Evolutionary conservation across 805 yeast genomes (phyloP), one percentile per base, ranked within the genome.

Genomic region (Ogataea sp.): DNA sequence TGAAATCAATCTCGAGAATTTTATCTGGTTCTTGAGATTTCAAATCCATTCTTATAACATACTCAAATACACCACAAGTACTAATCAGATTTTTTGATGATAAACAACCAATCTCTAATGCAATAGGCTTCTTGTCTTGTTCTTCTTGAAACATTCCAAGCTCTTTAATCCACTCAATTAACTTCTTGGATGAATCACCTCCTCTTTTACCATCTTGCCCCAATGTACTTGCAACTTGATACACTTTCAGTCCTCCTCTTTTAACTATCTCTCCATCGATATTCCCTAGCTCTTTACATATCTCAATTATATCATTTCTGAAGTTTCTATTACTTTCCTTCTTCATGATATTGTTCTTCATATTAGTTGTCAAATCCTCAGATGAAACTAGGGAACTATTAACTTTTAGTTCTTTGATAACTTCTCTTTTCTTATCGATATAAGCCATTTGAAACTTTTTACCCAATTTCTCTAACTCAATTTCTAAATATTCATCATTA

Each of bases 21-120:
- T 43, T 17, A 6, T 68, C 71, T 0, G 80, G 84, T 40, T 80
- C 79, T 55, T 83, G 90, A 1, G 95, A 81, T 49, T 86, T 78
- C 34, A 90, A 63, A 56, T 90, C 98, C 11, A 90, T 83, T 35
- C 88, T 68, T 2, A 58, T 64, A 2, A 85, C 75, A 0, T 61
- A 47, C 1, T 61, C 51, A 46, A 83, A 83, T 3, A 73, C 45
- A 2, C 68, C 68, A 42, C 78, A 62, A 2, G 75, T 76, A 3
- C 90, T 75, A 3, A 88, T 82, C 31, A 67, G 62, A 52, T 90
- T 90, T 30, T 70, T 56, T 0, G 83, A 74, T 24, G 83, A 75
- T 17, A 90, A 58, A 38, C 87, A 80, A 0, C 98, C 98, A 32
- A 90, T 80, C 56, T 90, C 98, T 23, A 90, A 64, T 0, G 94